Evolutionary conservation across 352 stramenopile species (phyloP).

Genomic region (Phytophthora tubulina): DNA sequence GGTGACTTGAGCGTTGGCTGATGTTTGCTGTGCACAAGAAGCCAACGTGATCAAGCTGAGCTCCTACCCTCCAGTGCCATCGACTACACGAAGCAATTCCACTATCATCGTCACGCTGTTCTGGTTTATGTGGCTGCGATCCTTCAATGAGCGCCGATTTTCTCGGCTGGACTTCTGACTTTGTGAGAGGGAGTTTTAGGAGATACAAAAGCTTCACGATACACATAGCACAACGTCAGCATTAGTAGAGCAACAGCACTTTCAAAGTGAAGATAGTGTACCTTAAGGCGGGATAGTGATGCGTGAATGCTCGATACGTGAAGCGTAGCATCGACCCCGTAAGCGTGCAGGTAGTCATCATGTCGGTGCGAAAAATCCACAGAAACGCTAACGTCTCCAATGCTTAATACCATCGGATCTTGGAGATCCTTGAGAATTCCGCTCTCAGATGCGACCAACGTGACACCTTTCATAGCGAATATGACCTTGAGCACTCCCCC

Average conservation of each 20-base stretch:
- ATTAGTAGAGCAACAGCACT: slow-evolving; percentile 11
- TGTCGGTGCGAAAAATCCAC: slow-evolving; percentile 37
- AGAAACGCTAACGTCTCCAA: slow-evolving; percentile 23
- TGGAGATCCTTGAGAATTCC: slow-evolving; percentile 31
- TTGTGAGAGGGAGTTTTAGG: slow-evolving; percentile 41
- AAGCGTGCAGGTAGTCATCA: slow-evolving; percentile 26
- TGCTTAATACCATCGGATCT: slow-evolving; percentile 29
- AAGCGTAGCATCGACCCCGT: slow-evolving; percentile 31
- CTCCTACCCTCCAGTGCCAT: slow-evolving; percentile 45
- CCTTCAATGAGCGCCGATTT: background rate
- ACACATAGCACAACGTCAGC: slow-evolving; percentile 16
- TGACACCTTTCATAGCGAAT: slow-evolving; percentile 25
- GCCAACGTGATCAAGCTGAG: slow-evolving; percentile 37
- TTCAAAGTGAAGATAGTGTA: slow-evolving; percentile 13
- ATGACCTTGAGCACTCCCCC: slow-evolving; percentile 31
- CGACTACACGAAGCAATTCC: background rate
- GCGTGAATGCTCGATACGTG: slow-evolving; percentile 33
- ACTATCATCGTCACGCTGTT: slow-evolving; percentile 4
- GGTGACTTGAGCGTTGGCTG: slow-evolving; percentile 19
- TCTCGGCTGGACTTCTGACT: slow-evolving; percentile 2
- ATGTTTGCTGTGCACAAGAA: slow-evolving; percentile 38
- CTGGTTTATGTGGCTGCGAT: slow-evolving; percentile 4
- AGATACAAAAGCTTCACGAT: slow-evolving; percentile 54
- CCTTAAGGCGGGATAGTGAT: slow-evolving; percentile 48
- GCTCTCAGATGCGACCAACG: slow-evolving; percentile 26